Conservation (phyloP, 176 grass and related monocot genomes). For the Puya raimondii region DNA sequence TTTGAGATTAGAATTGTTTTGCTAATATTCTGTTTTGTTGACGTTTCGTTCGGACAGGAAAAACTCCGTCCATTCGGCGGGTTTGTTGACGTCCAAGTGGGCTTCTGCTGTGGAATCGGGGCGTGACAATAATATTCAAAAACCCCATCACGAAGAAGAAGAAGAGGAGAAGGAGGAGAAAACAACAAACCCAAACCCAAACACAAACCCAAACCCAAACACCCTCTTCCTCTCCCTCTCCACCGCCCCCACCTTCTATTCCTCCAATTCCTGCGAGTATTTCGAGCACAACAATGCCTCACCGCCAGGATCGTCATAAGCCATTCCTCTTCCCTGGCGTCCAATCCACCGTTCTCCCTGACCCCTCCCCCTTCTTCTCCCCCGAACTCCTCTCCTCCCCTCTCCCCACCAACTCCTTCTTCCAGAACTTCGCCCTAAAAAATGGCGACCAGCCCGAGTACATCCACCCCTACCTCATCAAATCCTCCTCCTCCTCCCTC, state of each 20-base stretch:
- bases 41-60: too few species aligned
- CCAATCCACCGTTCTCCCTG: constrained; percentile 60
- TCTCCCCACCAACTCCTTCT: constrained; percentile 94
- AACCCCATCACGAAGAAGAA: neutral
- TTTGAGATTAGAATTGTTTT: too few species aligned
- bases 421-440: constrained; percentile 91
- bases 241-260: neutral
- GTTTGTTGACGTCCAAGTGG: too few species aligned
- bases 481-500: constrained; percentile 37
- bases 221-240: too few species aligned
- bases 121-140: too few species aligned
- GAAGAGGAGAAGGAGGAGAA: too few species aligned
- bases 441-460: constrained; percentile 95
- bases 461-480: constrained; percentile 82
- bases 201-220: neutral
- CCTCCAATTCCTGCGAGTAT: neutral
- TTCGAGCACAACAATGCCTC: constrained; percentile 6
- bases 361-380: constrained; percentile 79
- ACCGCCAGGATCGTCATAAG: constrained; percentile 10
- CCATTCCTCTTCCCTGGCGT: constrained; percentile 48
- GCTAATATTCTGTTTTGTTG: too few species aligned
- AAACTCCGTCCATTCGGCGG: too few species aligned
- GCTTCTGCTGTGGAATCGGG: too few species aligned
- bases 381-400: constrained; percentile 46
- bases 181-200: too few species aligned